Evolutionary conservation across 768 basidiomycete genomes (phyloP).

Genomic region (Brasilioporus rufonigricans): DNA sequence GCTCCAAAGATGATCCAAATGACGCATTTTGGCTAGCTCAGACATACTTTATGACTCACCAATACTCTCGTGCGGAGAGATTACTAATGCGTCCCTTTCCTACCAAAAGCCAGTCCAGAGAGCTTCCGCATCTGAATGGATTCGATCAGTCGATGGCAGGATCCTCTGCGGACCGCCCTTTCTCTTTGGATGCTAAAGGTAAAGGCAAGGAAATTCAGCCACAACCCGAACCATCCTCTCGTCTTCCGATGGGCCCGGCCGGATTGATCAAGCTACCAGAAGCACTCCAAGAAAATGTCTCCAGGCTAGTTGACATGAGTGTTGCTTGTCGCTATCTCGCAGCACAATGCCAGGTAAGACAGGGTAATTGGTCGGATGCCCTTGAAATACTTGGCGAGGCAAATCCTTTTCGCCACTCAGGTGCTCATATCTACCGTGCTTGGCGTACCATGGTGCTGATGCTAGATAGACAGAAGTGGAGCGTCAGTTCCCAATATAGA

Average conservation of each 20-base stretch:
- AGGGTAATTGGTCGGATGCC: slow-evolving; percentile 91
- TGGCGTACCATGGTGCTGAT: slow-evolving; percentile 5
- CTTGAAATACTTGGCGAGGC: slow-evolving; percentile 91
- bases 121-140: slow-evolving; percentile 28
- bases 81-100: slow-evolving; percentile 87
- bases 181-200: slow-evolving; percentile 45
- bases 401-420: slow-evolving; percentile 79
- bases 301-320: slow-evolving; percentile 88
- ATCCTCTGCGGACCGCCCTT: slow-evolving; percentile 42
- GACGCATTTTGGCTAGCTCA: slow-evolving; percentile 99
- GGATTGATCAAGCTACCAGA: slow-evolving; percentile 70
- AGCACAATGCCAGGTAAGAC: slow-evolving; percentile 89
- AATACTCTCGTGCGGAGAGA: slow-evolving; percentile 91
- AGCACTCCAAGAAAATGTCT: slow-evolving; percentile 61
- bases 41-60: slow-evolving; percentile 93
- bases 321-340: slow-evolving; percentile 95
- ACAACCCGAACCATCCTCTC: slow-evolving; percentile 39
- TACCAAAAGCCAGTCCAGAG: slow-evolving; percentile 42
- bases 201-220: slow-evolving; percentile 58
- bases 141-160: slow-evolving; percentile 14
- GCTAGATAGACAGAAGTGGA: slow-evolving; percentile 53
- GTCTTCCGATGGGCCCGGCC: slow-evolving; percentile 69
- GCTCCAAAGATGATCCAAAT: slow-evolving; percentile 77
- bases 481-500: slow-evolving; percentile 78
- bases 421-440: slow-evolving; percentile 33